phyloP scores from a whole-genome alignment of 768 basidiomycete genomes.

The Leccinum ochraceum region DNA sequence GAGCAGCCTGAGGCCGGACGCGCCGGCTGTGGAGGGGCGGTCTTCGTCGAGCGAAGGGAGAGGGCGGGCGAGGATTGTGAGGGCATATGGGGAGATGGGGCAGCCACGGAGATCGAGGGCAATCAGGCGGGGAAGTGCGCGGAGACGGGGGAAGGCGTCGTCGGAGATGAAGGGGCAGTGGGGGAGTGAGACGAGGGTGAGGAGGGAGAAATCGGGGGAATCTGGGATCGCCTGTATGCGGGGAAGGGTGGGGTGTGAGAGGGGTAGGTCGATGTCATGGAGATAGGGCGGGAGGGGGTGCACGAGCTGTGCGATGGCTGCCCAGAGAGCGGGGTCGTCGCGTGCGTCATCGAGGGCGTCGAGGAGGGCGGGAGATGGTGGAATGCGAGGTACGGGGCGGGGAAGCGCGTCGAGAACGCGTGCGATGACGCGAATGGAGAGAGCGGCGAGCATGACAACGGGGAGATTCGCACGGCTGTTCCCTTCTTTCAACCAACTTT shows the following conservation, averaged over 20 bases:
- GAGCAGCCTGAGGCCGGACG: conserved; percentile 63
- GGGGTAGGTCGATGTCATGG: conserved; percentile 43
- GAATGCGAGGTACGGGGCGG: conserved; percentile 37
- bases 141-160: conserved; percentile 50
- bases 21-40: conserved; percentile 37
- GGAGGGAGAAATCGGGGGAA: conserved; percentile 57
- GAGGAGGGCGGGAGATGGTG: conserved; percentile 43
- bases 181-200: conserved; percentile 64
- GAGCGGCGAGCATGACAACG: conserved; percentile 38
- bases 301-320: conserved; percentile 59
- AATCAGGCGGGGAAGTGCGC: conserved; percentile 50
- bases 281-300: conserved; percentile 46
- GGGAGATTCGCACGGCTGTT: conserved; percentile 20
- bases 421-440: conserved; percentile 50
- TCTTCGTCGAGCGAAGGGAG: neutral
- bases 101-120: conserved; percentile 69
- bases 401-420: conserved; percentile 40
- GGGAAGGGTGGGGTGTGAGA: conserved; percentile 54
- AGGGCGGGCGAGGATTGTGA: conserved; percentile 52
- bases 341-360: conserved; percentile 34
- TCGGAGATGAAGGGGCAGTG: conserved; percentile 60
- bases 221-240: conserved; percentile 57
- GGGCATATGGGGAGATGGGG: conserved; percentile 49
- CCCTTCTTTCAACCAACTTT: neutral
- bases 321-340: conserved; percentile 67